Conservation (phyloP, 306 rosid species). For the Vicia faba region DNA sequence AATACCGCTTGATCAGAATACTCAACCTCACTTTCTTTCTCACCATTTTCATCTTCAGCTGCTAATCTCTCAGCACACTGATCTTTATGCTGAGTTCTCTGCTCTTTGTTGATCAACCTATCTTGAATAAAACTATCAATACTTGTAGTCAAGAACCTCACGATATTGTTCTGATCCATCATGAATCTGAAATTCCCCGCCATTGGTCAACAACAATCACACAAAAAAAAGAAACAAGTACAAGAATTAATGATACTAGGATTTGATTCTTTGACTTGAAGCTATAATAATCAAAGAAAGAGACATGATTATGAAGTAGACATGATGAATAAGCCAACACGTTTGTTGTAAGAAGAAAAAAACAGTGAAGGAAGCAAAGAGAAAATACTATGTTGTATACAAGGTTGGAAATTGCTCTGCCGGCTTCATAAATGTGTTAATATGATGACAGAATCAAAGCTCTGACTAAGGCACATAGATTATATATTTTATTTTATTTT, state of each 20-base stretch:
- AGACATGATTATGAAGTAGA: conserved; percentile 3
- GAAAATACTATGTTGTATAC: conserved; percentile 2
- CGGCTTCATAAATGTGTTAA: conserved; percentile 45
- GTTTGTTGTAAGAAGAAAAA: conserved; percentile 25
- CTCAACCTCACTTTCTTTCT: conserved; percentile 61
- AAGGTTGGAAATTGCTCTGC: conserved; percentile 47
- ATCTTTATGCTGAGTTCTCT: conserved; percentile 70
- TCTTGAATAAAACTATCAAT: conserved; percentile 65
- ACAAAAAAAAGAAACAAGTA: conserved; percentile 23
- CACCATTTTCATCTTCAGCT: conserved; percentile 77
- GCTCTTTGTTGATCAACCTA: conserved; percentile 67
- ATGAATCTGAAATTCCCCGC: conserved; percentile 54
- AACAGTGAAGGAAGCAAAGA: conserved; percentile 1
- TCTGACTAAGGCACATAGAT: conserved; percentile 42
- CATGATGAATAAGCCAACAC: conserved; percentile 33
- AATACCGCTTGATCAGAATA: conserved; percentile 92
- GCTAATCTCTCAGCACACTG: conserved; percentile 94
- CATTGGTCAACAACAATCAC: conserved; percentile 41
- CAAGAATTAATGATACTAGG: background rate
- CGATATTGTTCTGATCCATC: conserved; percentile 75
- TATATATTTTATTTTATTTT: background rate
- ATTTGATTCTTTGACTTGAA: conserved; percentile 32
- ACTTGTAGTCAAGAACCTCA: conserved; percentile 55
- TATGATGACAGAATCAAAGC: conserved; percentile 49
- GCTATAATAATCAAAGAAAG: conserved; percentile 31